phyloP scores from a whole-genome alignment of 2,329 filamentous ascomycete species.

The Arthrocladium fulminans region DNA sequence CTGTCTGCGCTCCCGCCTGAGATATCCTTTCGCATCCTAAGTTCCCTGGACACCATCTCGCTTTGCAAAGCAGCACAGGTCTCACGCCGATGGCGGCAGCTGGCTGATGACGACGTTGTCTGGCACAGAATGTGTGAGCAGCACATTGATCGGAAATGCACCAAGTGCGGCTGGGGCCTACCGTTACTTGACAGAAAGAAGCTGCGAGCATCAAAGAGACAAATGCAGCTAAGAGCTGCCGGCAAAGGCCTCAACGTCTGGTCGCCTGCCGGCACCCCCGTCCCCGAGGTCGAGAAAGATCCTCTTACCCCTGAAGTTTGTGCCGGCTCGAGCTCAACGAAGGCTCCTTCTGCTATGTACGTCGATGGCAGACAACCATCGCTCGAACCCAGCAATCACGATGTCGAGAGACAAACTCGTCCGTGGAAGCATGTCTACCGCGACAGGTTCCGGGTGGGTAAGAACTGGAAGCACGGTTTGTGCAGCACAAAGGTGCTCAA shows the following conservation, averaged over 20 bases:
- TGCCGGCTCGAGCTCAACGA: slow-evolving; percentile 2
- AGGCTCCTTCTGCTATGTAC: slow-evolving; percentile 6
- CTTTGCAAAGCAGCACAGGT: slow-evolving; percentile 95
- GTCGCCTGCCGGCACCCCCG: slow-evolving; percentile 43
- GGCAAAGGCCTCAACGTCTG: slow-evolving; percentile 49
- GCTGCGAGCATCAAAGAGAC: slow-evolving; percentile 74
- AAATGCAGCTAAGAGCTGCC: slow-evolving; percentile 63
- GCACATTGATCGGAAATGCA: slow-evolving; percentile 88
- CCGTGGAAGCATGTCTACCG: slow-evolving; percentile 98
- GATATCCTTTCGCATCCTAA: slow-evolving; percentile 86
- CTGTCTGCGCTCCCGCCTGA: slow-evolving; percentile 79
- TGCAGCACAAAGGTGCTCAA: slow-evolving; percentile 76
- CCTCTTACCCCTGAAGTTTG: not conserved
- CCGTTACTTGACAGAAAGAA: slow-evolving; percentile 82
- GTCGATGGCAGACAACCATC: slow-evolving; percentile 9
- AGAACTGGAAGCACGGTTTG: slow-evolving; percentile 93
- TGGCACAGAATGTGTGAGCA: slow-evolving; percentile 99
- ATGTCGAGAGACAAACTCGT: slow-evolving; percentile 29
- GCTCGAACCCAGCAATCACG: slow-evolving; percentile 10
- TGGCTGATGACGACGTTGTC: slow-evolving; percentile 95
- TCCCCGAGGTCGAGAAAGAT: slow-evolving; percentile 29
- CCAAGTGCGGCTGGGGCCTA: slow-evolving; percentile 90
- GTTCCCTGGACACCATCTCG: slow-evolving; percentile 84
- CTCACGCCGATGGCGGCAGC: slow-evolving; percentile 72
- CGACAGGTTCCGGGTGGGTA: slow-evolving; percentile 88